Percentiles rank a stretch among this genome's conserved stretches.
phyloP scores from a whole-genome alignment of 257 asterid species.

The Solanum chaucha region DNA sequence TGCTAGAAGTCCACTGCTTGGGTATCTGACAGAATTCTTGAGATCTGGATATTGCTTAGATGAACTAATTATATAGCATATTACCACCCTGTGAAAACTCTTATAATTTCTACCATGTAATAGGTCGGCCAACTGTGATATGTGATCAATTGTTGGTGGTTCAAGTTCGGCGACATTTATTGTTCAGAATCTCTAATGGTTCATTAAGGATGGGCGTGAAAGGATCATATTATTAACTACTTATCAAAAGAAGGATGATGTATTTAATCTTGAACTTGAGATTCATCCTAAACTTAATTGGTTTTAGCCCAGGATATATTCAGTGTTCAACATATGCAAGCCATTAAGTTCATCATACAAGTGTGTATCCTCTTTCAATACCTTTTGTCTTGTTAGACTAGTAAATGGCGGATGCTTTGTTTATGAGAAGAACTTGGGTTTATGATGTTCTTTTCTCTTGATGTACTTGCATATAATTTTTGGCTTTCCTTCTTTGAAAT shows the following conservation, averaged over 20 bases:
- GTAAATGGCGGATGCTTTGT: neutral
- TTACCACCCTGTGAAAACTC: neutral
- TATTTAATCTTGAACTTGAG: neutral
- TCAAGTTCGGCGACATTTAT: neutral
- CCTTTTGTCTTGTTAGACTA: neutral
- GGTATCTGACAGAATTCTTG: neutral
- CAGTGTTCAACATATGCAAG: neutral
- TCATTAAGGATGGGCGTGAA: neutral
- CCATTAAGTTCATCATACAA: neutral
- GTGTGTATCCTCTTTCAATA: neutral
- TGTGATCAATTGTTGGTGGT: neutral
- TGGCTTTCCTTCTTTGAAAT: neutral
- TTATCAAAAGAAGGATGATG: neutral
- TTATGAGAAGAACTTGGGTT: neutral
- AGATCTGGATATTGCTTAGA: neutral
- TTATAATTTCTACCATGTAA: neutral
- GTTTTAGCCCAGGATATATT: neutral
- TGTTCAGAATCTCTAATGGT: neutral
- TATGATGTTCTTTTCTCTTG: neutral
- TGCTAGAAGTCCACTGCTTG: neutral
- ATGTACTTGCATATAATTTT: neutral
- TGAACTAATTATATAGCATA: neutral
- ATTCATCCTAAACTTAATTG: neutral
- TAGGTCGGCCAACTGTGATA: neutral
- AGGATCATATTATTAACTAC: neutral